phyloP scores from a whole-genome alignment of 2,329 filamentous ascomycete species.

The Ilyonectria destructans region DNA sequence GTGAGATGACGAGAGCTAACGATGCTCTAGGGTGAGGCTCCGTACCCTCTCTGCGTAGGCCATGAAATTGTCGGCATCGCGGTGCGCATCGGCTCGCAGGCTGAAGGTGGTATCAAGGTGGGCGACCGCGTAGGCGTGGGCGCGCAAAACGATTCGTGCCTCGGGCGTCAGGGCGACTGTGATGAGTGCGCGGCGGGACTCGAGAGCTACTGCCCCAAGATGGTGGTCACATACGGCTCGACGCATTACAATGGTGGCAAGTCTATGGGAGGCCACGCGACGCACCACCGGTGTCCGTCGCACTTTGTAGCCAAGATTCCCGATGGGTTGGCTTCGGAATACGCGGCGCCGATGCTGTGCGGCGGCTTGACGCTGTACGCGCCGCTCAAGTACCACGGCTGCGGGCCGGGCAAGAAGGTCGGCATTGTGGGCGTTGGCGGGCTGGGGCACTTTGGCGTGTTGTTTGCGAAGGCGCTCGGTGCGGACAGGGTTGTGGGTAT shows the following conservation, averaged over 20 bases:
- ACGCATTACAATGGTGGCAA: slow-evolving; percentile 49
- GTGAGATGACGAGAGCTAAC: not conserved
- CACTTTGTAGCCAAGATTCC: slow-evolving; percentile 68
- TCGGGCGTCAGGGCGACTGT: slow-evolving; percentile 58
- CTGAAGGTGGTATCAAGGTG: slow-evolving; percentile 65
- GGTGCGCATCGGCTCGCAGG: slow-evolving; percentile 67
- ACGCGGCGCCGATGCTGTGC: slow-evolving; percentile 78
- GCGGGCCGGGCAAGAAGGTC: slow-evolving; percentile 77
- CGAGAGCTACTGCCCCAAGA: slow-evolving; percentile 60
- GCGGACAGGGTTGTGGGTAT: slow-evolving; percentile 75
- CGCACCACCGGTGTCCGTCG: slow-evolving; percentile 54
- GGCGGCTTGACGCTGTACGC: slow-evolving; percentile 79
- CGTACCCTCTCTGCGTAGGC: slow-evolving; percentile 70
- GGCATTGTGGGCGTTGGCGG: slow-evolving; percentile 79
- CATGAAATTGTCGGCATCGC: slow-evolving; percentile 78
- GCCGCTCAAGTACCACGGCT: slow-evolving; percentile 75
- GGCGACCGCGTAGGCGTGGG: slow-evolving; percentile 78
- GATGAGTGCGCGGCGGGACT: slow-evolving; percentile 59
- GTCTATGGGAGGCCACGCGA: slow-evolving; percentile 66
- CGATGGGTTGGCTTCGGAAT: slow-evolving; percentile 57
- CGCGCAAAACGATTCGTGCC: slow-evolving; percentile 72
- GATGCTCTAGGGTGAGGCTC: slow-evolving; percentile 5
- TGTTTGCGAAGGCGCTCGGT: slow-evolving; percentile 78
- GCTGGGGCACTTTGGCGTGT: slow-evolving; percentile 78
- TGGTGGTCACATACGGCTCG: slow-evolving; percentile 69